Conservation (phyloP, 2,329 filamentous ascomycete species). For the Trichoderma atroviride region DNA sequence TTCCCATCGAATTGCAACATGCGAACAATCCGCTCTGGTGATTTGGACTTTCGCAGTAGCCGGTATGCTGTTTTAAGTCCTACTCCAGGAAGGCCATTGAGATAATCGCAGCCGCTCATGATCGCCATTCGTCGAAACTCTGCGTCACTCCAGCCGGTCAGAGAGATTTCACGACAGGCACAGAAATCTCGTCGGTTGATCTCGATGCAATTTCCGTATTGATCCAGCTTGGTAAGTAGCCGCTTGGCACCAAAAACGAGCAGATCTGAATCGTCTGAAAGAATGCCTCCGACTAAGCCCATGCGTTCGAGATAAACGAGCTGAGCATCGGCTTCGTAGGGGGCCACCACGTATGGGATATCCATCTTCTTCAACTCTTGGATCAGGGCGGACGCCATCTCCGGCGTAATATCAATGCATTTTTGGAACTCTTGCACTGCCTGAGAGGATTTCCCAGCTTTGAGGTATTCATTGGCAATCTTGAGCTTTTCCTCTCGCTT, state of each 20-base stretch:
- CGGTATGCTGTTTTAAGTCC: constrained; percentile 93
- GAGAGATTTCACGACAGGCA: constrained; percentile 80
- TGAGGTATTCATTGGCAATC: constrained; percentile 75
- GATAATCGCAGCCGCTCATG: constrained; percentile 92
- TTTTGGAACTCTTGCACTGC: constrained; percentile 90
- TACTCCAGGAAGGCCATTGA: constrained; percentile 81
- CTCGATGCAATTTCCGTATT: constrained; percentile 90
- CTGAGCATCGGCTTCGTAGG: constrained; percentile 97
- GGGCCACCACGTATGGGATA: constrained; percentile 88
- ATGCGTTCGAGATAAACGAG: constrained; percentile 89
- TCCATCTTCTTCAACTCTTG: constrained; percentile 82
- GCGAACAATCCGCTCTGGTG: constrained; percentile 77
- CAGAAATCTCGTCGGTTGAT: constrained; percentile 89
- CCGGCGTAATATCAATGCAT: constrained; percentile 90
- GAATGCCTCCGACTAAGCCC: constrained; percentile 80
- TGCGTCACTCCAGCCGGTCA: constrained; percentile 88
- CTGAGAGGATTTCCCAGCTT: constrained; percentile 77
- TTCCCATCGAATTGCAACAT: constrained; percentile 90
- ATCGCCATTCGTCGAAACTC: constrained; percentile 97
- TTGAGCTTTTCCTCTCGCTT: constrained; percentile 76
- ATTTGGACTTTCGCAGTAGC: constrained; percentile 86
- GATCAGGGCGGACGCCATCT: constrained; percentile 91
- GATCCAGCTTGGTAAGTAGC: constrained; percentile 89
- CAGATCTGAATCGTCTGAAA: constrained; percentile 96
- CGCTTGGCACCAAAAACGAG: constrained; percentile 92